phyloP scores from a whole-genome alignment of 1,284 basidiomycete genomes.

The Ceratorhiza oryzae-sativae region DNA sequence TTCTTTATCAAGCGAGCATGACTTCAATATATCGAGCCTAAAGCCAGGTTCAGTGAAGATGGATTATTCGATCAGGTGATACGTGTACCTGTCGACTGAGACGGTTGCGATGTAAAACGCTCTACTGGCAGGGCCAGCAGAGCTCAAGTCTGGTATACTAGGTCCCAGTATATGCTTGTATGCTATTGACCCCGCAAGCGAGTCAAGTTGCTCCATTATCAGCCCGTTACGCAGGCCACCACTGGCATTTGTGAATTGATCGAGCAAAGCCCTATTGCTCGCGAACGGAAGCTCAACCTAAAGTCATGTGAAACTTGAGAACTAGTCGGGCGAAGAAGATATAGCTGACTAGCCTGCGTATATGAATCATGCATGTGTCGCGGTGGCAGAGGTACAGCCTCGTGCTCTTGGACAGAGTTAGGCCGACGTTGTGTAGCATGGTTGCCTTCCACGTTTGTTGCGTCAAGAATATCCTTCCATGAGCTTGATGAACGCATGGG shows the following conservation, averaged over 20 bases:
- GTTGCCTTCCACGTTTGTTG: slow-evolving; percentile 46
- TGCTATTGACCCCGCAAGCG: slow-evolving; percentile 79
- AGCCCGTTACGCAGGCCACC: slow-evolving; percentile 74
- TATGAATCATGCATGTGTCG: slow-evolving; percentile 74
- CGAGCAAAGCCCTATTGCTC: slow-evolving; percentile 63
- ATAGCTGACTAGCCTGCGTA: slow-evolving; percentile 56
- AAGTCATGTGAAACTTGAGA: background rate
- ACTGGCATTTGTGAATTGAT: slow-evolving; percentile 71
- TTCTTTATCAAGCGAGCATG: slow-evolving; percentile 21
- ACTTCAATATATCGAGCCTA: slow-evolving; percentile 69
- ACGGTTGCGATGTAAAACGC: slow-evolving; percentile 85
- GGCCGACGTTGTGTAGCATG: slow-evolving; percentile 42
- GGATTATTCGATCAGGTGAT: no score
- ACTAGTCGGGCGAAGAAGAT: no score
- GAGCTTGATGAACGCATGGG: slow-evolving; percentile 58
- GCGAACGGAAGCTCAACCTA: slow-evolving; percentile 62
- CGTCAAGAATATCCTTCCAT: slow-evolving; percentile 67
- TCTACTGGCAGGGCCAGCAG: slow-evolving; percentile 55
- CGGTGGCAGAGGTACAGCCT: slow-evolving; percentile 51
- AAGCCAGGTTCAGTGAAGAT: slow-evolving; percentile 12
- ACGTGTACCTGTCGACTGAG: slow-evolving; percentile 76
- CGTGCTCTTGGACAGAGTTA: slow-evolving; percentile 37
- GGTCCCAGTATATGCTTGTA: slow-evolving; percentile 82
- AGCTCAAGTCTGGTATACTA: slow-evolving; percentile 49
- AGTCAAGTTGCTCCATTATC: slow-evolving; percentile 80